Evolutionary conservation across 768 basidiomycete species (phyloP).

Genomic region (Panellus pusillus): DNA sequence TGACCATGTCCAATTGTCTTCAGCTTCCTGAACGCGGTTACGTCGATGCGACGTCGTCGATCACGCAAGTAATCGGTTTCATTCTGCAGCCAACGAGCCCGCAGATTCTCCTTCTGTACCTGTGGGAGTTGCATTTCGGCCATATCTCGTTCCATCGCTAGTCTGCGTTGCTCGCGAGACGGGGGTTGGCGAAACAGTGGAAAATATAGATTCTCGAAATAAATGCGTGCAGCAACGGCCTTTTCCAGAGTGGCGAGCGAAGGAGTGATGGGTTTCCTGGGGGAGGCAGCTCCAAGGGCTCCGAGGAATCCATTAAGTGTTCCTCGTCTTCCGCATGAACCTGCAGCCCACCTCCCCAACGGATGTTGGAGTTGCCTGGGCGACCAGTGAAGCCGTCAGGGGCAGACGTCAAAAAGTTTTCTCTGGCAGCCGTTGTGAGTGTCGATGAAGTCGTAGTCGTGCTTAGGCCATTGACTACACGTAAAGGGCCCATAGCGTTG

Average conservation of each 20-base stretch:
- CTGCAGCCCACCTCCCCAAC: constrained; percentile 59
- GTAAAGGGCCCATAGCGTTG: constrained; percentile 53
- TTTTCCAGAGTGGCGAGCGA: constrained; percentile 92
- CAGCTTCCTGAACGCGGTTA: constrained; percentile 81
- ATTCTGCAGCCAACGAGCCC: constrained; percentile 79
- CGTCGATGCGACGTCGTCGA: constrained; percentile 77
- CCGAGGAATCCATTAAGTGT: constrained; percentile 34
- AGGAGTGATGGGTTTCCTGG: constrained; percentile 68
- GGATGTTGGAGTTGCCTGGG: constrained; percentile 60
- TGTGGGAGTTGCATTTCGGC: constrained; percentile 67
- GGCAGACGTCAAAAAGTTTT: constrained; percentile 54
- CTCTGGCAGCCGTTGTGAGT: constrained; percentile 73
- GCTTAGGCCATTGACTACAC: constrained; percentile 79
- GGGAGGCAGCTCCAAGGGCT: constrained; percentile 36
- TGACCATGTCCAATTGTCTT: constrained; percentile 94
- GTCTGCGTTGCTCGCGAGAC: constrained; percentile 79
- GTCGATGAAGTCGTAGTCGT: constrained; percentile 67
- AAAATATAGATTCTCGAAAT: constrained; percentile 91
- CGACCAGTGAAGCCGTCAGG: constrained; percentile 55
- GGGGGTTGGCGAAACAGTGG: constrained; percentile 81
- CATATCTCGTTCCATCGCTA: constrained; percentile 90
- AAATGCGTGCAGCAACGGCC: constrained; percentile 89
- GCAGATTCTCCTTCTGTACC: constrained; percentile 66
- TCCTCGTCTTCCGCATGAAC: constrained; percentile 69
- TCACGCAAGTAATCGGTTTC: constrained; percentile 91